Conservation (phyloP, 345 rosid species). For the Arabidopsis thaliana region TAIR10.1 NC_003075.7:8233501-8234000, state of each 20-base stretch:
- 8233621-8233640: background rate
- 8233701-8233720: background rate
- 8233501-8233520: constrained; percentile 3
- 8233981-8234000: background rate
- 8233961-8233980: background rate
- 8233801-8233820: background rate
- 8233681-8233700: constrained; percentile 11
- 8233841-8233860: background rate
- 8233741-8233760: background rate
- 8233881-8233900: background rate
- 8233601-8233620: constrained; percentile 6
- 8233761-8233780: constrained; percentile 8
- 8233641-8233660: background rate
- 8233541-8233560: background rate
- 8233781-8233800: background rate
- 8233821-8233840: background rate
- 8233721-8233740: background rate
- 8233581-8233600: background rate
- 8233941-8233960: background rate
- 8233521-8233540: background rate
- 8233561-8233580: constrained; percentile 5
- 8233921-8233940: background rate
- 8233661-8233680: constrained; percentile 8
- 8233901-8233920: background rate
- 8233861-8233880: background rate